Evolutionary conservation across 2,329 filamentous ascomycete species (phyloP), one percentile per base, ranked within the genome.

Genomic region (Trichoderma lentiforme): DNA sequence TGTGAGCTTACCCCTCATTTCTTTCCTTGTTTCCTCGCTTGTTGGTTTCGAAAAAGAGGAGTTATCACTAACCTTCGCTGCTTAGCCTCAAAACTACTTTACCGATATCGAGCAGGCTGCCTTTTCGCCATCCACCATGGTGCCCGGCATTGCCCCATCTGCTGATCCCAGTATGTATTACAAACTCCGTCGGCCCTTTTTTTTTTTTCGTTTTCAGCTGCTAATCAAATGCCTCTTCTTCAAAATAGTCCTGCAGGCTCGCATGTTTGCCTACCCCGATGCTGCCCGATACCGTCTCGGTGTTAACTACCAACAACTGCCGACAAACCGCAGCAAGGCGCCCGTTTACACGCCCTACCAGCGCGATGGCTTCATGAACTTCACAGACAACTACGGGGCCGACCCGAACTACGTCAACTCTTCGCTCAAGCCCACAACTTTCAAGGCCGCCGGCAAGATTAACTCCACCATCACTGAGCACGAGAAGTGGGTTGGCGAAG

Each of bases 271-370:
- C 57, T 86, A 86, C 74, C 79, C 82, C 9, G 85, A 87, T 70
- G 84, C 86, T 0, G 84, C 85, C 53, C 83, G 84, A 62, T 84
- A 88, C 78, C 83, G 86, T 1, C 81, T 88, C n/a, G 86, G 86
- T 3, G 80, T 84, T 47, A 88, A 88, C 72, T 79, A 86, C 28
- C 83, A 86, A 70, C 84, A 87, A 70, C 78, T 88, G 0, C 86
- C 84, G 1, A 75, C 65, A 60, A 80, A 80, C 62, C 63, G 72
- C 28, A 56, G 74, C 36, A 43, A 72, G 14, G 61, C 60, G 18
- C 72, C 72, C 15, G 74, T 74, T 47, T 75, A 75, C 71, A 53
- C 71, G 6, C 75, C 76, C 4, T 76, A 61, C 62, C 66, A 73
- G 53, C 74, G 76, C n/a, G 77, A 78, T 28, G 77, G 76, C 9